Conservation (phyloP, 192 early-diverging fungal species). For the Phycomyces nitens region DNA sequence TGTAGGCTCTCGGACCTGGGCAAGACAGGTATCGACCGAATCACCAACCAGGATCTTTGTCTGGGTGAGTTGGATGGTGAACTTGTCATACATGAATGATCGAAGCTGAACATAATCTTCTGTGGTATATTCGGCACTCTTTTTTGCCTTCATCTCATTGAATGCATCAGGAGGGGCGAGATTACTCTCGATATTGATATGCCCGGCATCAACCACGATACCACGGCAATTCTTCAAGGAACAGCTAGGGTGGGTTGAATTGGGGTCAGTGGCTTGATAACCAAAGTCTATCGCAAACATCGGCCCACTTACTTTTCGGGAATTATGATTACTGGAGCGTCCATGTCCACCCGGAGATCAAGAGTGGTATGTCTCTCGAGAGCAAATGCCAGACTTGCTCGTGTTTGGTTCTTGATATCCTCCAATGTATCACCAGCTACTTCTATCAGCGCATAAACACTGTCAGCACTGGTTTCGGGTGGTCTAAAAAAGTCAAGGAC, state of each 20-base stretch:
- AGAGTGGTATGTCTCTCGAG: constrained; percentile 86
- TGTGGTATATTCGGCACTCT: constrained; percentile 52
- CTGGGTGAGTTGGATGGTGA: constrained; percentile 72
- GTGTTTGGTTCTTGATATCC: constrained; percentile 84
- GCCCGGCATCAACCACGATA: constrained; percentile 89
- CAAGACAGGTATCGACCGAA: constrained; percentile 68
- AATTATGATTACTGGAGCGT: constrained; percentile 93
- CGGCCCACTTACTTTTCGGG: constrained; percentile 57
- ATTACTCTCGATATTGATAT: constrained; percentile 84
- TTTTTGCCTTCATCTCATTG: constrained; percentile 64
- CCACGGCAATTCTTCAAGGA: constrained; percentile 57
- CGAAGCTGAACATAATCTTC: constrained; percentile 73
- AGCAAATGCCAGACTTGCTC: constrained; percentile 77
- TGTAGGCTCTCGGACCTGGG: constrained; percentile 55
- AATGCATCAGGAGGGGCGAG: constrained; percentile 68
- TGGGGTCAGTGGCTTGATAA: too few species aligned
- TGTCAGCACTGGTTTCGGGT: constrained; percentile 70
- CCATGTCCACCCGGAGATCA: constrained; percentile 91
- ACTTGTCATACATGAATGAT: constrained; percentile 87
- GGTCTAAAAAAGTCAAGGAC: constrained; percentile 82
- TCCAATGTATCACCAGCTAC: constrained; percentile 84
- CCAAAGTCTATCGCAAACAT: neutral
- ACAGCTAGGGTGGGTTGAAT: constrained; percentile 33
- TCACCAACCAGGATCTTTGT: constrained; percentile 83
- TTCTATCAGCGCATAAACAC: constrained; percentile 68